Base-by-base conservation (phyloP, 2,329 filamentous ascomycete genomes). In the Penicillium polonicum region DNA sequence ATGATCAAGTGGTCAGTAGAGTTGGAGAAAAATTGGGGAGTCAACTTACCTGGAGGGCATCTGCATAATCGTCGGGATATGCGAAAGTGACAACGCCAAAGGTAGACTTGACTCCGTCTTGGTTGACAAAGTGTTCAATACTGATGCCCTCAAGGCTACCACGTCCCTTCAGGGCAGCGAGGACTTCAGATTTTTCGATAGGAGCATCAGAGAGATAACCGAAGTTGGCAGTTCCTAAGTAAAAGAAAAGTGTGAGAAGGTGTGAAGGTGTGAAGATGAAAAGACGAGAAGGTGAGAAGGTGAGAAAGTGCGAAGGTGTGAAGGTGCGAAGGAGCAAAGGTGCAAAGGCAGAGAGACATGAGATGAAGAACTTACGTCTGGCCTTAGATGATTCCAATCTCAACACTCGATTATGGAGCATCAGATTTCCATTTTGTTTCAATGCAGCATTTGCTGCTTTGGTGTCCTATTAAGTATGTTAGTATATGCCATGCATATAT, bases 141-240 rank as follows among this genome's bases (percentile, higher is more conserved):
- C 6, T 9, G 8, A 44, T n/a, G 4, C 7, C 31, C 29, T 44
- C 35, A 12, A 63, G 56, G 27, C 42, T 39, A 31, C 29, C 41
- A 21, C 29, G 31, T 23, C 23, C 35, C 25, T 55, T 36, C 25
- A 44, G 15, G 12, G 74, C 74, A 60, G 67, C 60, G 38, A 71
- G 64, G 8, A 68, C 54, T 21, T 62, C 65, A 66, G 41, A 1
- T 19, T 46, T 38, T 1, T 36, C 12, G 31, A 56, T 36, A n/a
- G 38, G 48, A 8, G 25, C 15, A 13, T 38, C 31, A n/a, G 48
- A 21, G 31, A 27, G 21, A 35, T 31, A 21, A 12, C 53, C 39
- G 29, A 56, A 51, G 15, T 43, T 29, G 31, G 39, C 53, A 51
- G 46, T 52, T 23, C 46, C 53, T 48, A 21, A 33, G 31, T 33